Conservation (phyloP, 768 basidiomycete genomes). For the Naematelia aurantialba region DNA sequence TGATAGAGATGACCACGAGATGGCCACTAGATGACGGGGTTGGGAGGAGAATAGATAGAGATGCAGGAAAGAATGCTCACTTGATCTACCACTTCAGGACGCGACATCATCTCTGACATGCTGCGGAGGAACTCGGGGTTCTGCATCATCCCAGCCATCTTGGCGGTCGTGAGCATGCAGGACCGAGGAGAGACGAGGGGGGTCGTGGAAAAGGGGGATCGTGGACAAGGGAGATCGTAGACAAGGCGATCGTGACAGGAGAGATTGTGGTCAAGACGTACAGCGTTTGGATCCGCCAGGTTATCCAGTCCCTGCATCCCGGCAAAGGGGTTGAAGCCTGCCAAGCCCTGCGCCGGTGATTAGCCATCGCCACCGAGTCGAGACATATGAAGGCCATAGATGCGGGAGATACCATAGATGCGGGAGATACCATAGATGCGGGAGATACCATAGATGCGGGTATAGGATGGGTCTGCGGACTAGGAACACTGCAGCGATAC, state of each 20-base stretch:
- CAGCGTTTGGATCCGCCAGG: conserved; percentile 89
- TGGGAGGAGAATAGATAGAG: no score
- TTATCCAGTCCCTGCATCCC: conserved; percentile 75
- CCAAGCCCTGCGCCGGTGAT: conserved; percentile 35
- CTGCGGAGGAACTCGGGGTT: conserved; percentile 69
- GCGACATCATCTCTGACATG: conserved; percentile 80
- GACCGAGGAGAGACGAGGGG: not conserved
- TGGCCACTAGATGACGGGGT: no score
- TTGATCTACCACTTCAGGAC: conserved; percentile 82
- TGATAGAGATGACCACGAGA: no score
- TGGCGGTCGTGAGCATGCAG: not conserved
- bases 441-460: not conserved
- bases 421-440: not conserved
- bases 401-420: not conserved
- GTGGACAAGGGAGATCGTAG: not conserved
- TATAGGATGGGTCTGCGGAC: not conserved
- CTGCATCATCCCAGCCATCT: conserved; percentile 82
- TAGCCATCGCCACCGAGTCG: conserved; percentile 1
- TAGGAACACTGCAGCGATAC: not conserved
- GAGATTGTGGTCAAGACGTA: no score
- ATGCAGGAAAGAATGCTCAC: no score
- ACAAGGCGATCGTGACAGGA: not conserved
- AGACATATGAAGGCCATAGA: not conserved
- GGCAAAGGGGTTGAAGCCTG: conserved; percentile 77
- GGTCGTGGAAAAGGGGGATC: not conserved